Evolutionary conservation across 108 stramenopile species (phyloP), one percentile per base, ranked within the genome.

Genomic region (Fistulifera pelliculosa): DNA sequence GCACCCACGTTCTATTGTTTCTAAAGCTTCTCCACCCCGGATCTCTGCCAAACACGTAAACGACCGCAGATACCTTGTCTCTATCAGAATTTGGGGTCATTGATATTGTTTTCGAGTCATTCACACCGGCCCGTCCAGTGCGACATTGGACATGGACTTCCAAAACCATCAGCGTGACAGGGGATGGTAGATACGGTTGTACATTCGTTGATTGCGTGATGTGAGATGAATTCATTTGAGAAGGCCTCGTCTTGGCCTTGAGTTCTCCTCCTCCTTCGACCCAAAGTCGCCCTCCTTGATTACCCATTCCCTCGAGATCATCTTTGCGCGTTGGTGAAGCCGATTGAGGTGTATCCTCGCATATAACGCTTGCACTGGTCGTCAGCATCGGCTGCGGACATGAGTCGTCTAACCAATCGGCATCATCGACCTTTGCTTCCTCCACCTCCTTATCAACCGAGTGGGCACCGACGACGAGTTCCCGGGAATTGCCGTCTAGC

Each of bases 71-170:
- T 1, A 93, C 69, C 19, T 68, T 66, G 68, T 93, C 91, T 23
- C 78, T 71, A 14, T 60, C 70, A 39, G 81, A 71, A 51, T 93
- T 70, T 45, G 85, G 78, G 16, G 74, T 69, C 85, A 93, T 80
- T 6, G 91, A 75, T 39, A 89, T 87, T 35, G 71, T 68, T 44
- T 71, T 84, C 14, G 81, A 71, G 55, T 84, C 85, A 47, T 70
- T 72, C 8, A 71, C 27, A 6, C 81, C 79, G 25, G 63, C 68
- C 27, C 66, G 65, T n/a, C 77, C 82, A 14, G 63, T 79, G 27
- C 91, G 61, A 54, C 87, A 89, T 56, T 93, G 91, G 7, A 85
- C 83, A 71, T 93, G 91, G 40, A 89, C 70, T 60, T 93, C 91
- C 27, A 93, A 70, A 1, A 81, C 73, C 80, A 93, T 82, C 49